Evolutionary conservation across 139 green algal genomes (phyloP), one percentile per base, ranked within the genome.

Genomic region (Coelastrella sp.): DNA sequence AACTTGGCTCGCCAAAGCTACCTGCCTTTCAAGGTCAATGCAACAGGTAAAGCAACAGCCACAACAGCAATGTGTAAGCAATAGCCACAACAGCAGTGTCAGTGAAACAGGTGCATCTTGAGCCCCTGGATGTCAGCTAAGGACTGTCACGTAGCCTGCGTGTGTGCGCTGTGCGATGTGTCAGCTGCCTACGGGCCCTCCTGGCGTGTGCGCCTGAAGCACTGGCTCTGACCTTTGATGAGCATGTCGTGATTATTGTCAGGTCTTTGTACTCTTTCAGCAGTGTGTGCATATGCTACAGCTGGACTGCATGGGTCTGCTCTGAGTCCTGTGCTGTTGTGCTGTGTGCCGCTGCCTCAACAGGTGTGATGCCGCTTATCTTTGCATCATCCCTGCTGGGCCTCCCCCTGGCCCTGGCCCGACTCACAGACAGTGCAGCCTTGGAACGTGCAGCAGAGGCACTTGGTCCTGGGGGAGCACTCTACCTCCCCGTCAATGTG

Each of bases 331-430:
- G 35, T 49, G 35, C 35, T 49, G 35, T 49, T 49, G 35, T 49
- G 35, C 35, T 49, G 35, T 49, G 35, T 49, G 35, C 35, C 35
- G 35, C 35, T 49, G 0, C 70, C n/a, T 20, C 25, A 35, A 11
- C 66, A 90, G 98, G 98, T 70, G 98, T 99, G 15, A 99, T 99
- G 98, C 98, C 98, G 0, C 96, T 99, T 92, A 99, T 99, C 92
- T 99, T 99, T 91, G 94, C 97, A 11, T 98, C 97, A 10, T 98
- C 97, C 7, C 93, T 99, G 72, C 93, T 99, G 60, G 95, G 97
- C 0, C 92, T 99, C 65, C 98, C 98, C n/a, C 91, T 95, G 15
- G 95, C 94, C 7, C 82, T 98, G 65, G 96, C 96, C 9, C 90
- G 97, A 73, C 99, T 98, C 91, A 93, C 95, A 10, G 94, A 96